A percentile compares a stretch with the other conserved stretches of the same genome.
Evolutionary conservation across 805 yeast species (phyloP).

Genomic region (Candida tallmaniae): DNA sequence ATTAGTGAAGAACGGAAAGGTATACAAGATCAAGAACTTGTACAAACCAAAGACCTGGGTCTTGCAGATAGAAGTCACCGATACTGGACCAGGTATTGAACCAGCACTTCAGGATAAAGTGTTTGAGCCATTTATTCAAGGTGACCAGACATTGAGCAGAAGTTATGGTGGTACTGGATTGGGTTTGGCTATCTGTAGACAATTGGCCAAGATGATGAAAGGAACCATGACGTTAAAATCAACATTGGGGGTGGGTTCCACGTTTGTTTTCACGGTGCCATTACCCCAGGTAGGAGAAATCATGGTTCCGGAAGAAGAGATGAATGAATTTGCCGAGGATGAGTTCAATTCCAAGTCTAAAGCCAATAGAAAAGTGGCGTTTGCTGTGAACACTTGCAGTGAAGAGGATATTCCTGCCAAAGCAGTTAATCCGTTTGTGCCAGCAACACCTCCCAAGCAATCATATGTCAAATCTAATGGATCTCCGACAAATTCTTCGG

Average conservation of each 20-base stretch:
- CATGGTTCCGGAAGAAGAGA: constrained; percentile 30
- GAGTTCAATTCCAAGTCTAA: constrained; percentile 58
- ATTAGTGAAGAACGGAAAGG: constrained; percentile 31
- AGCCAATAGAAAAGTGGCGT: constrained; percentile 48
- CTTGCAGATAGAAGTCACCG: constrained; percentile 69
- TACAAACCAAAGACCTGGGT: constrained; percentile 48
- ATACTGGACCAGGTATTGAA: constrained; percentile 94
- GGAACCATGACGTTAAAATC: constrained; percentile 78
- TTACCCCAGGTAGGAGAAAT: constrained; percentile 61
- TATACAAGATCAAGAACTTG: constrained; percentile 29
- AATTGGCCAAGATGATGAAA: constrained; percentile 85
- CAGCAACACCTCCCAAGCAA: not conserved
- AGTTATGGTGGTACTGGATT: constrained; percentile 95
- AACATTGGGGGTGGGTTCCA: constrained; percentile 76
- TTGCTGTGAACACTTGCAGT: constrained; percentile 16
- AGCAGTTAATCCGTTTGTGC: not conserved
- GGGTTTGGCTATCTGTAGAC: constrained; percentile 85
- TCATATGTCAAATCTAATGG: not conserved
- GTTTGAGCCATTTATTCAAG: constrained; percentile 96
- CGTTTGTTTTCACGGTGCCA: constrained; percentile 77
- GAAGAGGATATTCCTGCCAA: constrained; percentile 1
- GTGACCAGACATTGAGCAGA: constrained; percentile 88
- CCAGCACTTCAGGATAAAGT: constrained; percentile 75
- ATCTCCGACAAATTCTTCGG: not conserved
- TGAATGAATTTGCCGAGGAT: constrained; percentile 52